Evolutionary conservation across 768 basidiomycete species (phyloP).

Genomic region (Lentinula sp.): DNA sequence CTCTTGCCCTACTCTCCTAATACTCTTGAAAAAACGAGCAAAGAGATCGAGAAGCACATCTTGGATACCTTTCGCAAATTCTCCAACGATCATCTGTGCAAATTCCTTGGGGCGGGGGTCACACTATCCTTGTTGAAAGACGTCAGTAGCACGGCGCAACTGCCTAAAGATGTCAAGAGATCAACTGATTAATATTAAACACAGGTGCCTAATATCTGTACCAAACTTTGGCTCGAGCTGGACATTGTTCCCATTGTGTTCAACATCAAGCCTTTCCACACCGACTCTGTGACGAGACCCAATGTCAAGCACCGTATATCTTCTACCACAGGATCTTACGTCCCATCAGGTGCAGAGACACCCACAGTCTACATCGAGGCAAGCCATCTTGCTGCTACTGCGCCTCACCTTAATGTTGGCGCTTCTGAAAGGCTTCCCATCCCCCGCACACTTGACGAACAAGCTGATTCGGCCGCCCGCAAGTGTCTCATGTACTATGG

Average conservation of each 20-base stretch:
- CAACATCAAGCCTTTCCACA: constrained; percentile 80
- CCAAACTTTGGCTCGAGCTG: constrained; percentile 75
- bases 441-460: constrained; percentile 73
- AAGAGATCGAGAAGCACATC: constrained; percentile 59
- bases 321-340: constrained; percentile 72
- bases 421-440: constrained; percentile 61
- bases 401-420: constrained; percentile 35
- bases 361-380: constrained; percentile 65
- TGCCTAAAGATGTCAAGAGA: constrained; percentile 6
- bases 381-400: constrained; percentile 35
- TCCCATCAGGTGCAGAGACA: constrained; percentile 71
- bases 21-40: constrained; percentile 48
- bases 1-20: constrained; percentile 45
- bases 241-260: constrained; percentile 84
- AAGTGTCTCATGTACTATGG: constrained; percentile 82
- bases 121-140: constrained; percentile 66
- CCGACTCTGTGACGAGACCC: constrained; percentile 70
- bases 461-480: constrained; percentile 81
- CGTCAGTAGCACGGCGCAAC: constrained; percentile 26
- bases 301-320: constrained; percentile 81
- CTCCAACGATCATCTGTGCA: constrained; percentile 72
- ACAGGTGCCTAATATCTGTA: constrained; percentile 76
- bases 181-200: constrained; percentile 15
- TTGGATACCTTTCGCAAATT: constrained; percentile 65
- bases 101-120: constrained; percentile 81